Evolutionary conservation across 1,284 basidiomycete species (phyloP), one percentile per base, ranked within the genome.

Genomic region (Phlebopus sp.): DNA sequence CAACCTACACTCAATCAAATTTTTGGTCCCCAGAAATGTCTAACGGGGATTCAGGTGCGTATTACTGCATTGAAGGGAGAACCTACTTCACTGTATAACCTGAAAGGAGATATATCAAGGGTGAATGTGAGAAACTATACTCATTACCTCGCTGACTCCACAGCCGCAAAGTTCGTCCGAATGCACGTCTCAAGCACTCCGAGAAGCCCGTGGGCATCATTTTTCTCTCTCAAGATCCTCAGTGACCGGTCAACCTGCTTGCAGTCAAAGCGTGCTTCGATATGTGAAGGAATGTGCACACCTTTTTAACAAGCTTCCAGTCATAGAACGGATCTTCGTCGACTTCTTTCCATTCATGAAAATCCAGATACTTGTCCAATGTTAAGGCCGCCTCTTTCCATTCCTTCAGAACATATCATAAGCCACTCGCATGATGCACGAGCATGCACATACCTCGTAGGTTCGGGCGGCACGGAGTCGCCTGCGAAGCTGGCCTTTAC

Each of bases 131-230:
- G 31, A 27, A 39, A 37, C 18, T 36, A 53, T 60, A 2, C 1
- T 25, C 17, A 25, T 48, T 54, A 79, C 85, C 86, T 79, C 15
- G 88, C 72, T 42, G 90, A 93, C 69, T 98, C 96, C 0, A 92
- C 85, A 0, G 93, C 97, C 8, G 92, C 97, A 74, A 98, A 99
- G 68, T 98, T 98, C 44, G 85, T 84, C 47, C 94, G 79, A 37
- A 98, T 78, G 60, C 93, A 98, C 1, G 94, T 90, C 59, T 97
- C 92, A 30, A 99, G 72, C 0, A 98, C 91, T 11, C 91, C 92
- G 47, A 96, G 79, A 41, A 97, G 78, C 0, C 90, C 92, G 52
- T 90, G 81, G 2, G 82, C 86, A 63, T 97, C 93, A 32, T 86
- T 81, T 66, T 77, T 81, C 64, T 85, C 74, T 55, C 88, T 69